A percentile compares a stretch with the other conserved stretches of the same genome.
These are phyloP conservation scores for Sanghuangporus sanghuang DNA, from an alignment of 1,284 basidiomycete species.

Conservation along the genomic window DNA sequence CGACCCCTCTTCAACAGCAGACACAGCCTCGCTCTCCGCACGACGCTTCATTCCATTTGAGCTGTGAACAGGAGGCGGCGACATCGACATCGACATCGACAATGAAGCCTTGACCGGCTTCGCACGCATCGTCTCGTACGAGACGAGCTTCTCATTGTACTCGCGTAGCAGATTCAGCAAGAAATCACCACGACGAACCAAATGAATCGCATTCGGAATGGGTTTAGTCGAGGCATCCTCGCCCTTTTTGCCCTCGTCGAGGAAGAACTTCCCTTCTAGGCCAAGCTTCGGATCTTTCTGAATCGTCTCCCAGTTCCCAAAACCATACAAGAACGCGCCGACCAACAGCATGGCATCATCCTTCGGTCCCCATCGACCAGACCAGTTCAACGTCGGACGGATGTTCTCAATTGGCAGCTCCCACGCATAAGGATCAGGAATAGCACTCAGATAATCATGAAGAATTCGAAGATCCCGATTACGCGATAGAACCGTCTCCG, in stretches of 20 bases:
- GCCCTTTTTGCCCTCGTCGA: constrained; percentile 93
- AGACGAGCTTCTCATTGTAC: constrained; percentile 87
- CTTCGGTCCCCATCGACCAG: constrained; percentile 88
- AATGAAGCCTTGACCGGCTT: constrained; percentile 54
- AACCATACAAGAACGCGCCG: constrained; percentile 91
- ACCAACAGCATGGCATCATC: constrained; percentile 95
- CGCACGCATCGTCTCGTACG: constrained; percentile 66
- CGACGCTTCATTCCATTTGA: constrained; percentile 63
- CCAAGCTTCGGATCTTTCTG: constrained; percentile 82
- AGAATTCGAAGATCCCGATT: constrained; percentile 88
- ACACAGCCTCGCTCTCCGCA: constrained; percentile 78
- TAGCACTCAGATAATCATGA: constrained; percentile 72
- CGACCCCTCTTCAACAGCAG: constrained; percentile 67
- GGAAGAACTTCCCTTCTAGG: constrained; percentile 91
- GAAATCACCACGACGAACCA: constrained; percentile 96
- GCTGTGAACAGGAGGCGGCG: constrained; percentile 63
- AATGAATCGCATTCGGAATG: constrained; percentile 94
- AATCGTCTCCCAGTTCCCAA: constrained; percentile 97
- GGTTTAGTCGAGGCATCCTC: constrained; percentile 75
- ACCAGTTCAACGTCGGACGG: constrained; percentile 93
- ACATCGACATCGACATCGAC: constrained; percentile 37
- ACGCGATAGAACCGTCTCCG: constrained; percentile 91
- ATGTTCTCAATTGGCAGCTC: constrained; percentile 87
- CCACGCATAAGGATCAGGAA: constrained; percentile 76
- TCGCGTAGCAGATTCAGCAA: constrained; percentile 86